A percentile compares a stretch with the other conserved stretches of the same genome.
Evolutionary conservation across 1,284 basidiomycete species (phyloP).

Genomic region (Cryptococcus sp.): DNA sequence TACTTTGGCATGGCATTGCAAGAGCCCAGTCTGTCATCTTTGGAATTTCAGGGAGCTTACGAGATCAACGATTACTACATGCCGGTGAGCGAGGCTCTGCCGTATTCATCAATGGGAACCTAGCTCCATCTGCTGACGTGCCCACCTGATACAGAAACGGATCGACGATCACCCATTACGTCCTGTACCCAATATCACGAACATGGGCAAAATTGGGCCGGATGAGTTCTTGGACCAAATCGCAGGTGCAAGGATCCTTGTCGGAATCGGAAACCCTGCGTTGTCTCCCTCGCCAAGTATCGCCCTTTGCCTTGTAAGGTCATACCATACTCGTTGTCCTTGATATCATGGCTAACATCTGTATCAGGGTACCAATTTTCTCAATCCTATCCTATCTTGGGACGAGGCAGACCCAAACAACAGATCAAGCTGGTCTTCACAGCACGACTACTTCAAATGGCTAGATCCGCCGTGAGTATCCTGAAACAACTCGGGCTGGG

Average conservation of each 20-base stretch:
- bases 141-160: too few relatives aligned
- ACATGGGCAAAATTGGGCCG: slow-evolving; percentile 4
- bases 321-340: not conserved
- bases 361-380: slow-evolving; percentile 4
- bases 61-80: too few relatives aligned
- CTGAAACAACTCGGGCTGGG: not conserved
- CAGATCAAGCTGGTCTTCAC: slow-evolving; percentile 8
- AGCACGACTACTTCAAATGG: slow-evolving; percentile 11
- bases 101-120: too few relatives aligned
- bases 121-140: too few relatives aligned
- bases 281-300: slow-evolving; percentile 10
- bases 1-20: too few relatives aligned
- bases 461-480: slow-evolving; percentile 8
- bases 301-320: slow-evolving; percentile 2
- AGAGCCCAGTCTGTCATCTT: too few relatives aligned
- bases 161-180: too few relatives aligned
- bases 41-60: too few relatives aligned
- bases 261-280: slow-evolving; percentile 8
- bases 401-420: slow-evolving; percentile 5
- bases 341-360: too few relatives aligned
- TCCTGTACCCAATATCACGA: not conserved
- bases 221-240: slow-evolving; percentile 2
- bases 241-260: slow-evolving; percentile 2
- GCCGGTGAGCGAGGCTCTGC: too few relatives aligned
- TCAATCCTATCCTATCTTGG: slow-evolving; percentile 5